These are phyloP conservation scores for Blastocystis sp. DNA, from an alignment of 352 stramenopile species.

Conservation along the genomic window DNA sequence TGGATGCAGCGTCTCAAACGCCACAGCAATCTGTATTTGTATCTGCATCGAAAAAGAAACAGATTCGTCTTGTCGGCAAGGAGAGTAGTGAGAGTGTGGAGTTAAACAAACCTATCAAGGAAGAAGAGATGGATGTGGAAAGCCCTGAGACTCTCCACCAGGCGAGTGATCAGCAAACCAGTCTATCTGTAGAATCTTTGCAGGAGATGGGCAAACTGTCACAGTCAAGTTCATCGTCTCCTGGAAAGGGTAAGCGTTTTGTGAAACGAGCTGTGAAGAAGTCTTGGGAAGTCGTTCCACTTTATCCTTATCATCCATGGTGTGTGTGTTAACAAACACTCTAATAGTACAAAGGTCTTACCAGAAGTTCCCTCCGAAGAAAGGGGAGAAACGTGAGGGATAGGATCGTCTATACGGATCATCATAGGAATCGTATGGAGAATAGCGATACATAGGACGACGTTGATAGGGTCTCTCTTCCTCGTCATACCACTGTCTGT, in stretches of 20 bases:
- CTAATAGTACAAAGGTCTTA: not conserved
- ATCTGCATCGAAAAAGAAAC: not conserved
- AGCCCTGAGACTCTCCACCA: not conserved
- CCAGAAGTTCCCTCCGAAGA: constrained; percentile 29
- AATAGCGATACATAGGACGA: not conserved
- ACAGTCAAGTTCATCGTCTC: not conserved
- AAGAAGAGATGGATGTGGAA: not conserved
- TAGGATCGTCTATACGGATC: not conserved
- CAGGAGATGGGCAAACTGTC: not conserved
- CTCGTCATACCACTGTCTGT: not conserved
- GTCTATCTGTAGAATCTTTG: not conserved
- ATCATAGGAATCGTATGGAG: constrained; percentile 25
- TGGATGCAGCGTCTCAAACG: not conserved
- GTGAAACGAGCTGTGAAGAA: not conserved
- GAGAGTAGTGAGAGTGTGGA: not conserved
- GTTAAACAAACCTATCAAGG: not conserved
- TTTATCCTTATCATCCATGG: not conserved
- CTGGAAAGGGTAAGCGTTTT: constrained; percentile 13
- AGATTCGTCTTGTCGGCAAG: not conserved
- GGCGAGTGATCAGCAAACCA: not conserved
- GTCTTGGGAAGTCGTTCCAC: not conserved
- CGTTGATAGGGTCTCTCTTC: not conserved
- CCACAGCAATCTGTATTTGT: not conserved
- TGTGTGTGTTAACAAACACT: constrained; percentile 48
- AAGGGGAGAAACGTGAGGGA: not conserved